phyloP scores from a whole-genome alignment of 352 stramenopile species.

The Pythium phragmitis region DNA sequence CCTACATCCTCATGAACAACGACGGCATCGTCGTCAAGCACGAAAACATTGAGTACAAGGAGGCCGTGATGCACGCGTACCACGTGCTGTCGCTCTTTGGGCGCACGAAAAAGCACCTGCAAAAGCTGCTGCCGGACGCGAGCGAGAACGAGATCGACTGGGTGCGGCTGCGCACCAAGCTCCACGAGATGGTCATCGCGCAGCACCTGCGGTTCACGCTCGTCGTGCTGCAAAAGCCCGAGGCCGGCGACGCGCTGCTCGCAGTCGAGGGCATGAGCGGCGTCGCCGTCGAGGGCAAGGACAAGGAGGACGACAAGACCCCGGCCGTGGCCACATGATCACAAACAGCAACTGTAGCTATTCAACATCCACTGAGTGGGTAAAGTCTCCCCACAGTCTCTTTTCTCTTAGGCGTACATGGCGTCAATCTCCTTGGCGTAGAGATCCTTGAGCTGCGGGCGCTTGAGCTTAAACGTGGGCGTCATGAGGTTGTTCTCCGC shows the following conservation, averaged over 20 bases:
- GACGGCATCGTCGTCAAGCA: slow-evolving; percentile 93
- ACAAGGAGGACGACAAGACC: slow-evolving; percentile 54
- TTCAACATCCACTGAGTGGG: too few relatives aligned
- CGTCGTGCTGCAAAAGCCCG: slow-evolving; percentile 78
- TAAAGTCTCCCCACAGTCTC: background rate
- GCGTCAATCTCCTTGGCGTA: slow-evolving; percentile 76
- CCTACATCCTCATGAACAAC: slow-evolving; percentile 93
- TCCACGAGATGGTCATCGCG: slow-evolving; percentile 92
- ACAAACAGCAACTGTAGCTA: background rate
- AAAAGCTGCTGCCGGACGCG: slow-evolving; percentile 84
- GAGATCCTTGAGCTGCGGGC: slow-evolving; percentile 85
- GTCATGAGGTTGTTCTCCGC: slow-evolving; percentile 93
- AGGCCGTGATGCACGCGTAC: slow-evolving; percentile 91
- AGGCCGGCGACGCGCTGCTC: slow-evolving; percentile 28
- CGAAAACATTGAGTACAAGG: slow-evolving; percentile 90
- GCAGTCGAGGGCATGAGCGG: slow-evolving; percentile 26
- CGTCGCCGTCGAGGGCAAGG: slow-evolving; percentile 38
- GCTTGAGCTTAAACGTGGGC: slow-evolving; percentile 97
- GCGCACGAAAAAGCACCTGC: slow-evolving; percentile 80
- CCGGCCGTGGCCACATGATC: slow-evolving; percentile 31
- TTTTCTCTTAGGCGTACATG: slow-evolving; percentile 58
- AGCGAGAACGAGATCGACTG: slow-evolving; percentile 90
- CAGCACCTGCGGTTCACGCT: slow-evolving; percentile 88
- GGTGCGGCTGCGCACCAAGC: slow-evolving; percentile 86
- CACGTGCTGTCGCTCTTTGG: slow-evolving; percentile 88